phyloP scores from a whole-genome alignment of 148 eudicot species.

The Camellia japonica region DNA sequence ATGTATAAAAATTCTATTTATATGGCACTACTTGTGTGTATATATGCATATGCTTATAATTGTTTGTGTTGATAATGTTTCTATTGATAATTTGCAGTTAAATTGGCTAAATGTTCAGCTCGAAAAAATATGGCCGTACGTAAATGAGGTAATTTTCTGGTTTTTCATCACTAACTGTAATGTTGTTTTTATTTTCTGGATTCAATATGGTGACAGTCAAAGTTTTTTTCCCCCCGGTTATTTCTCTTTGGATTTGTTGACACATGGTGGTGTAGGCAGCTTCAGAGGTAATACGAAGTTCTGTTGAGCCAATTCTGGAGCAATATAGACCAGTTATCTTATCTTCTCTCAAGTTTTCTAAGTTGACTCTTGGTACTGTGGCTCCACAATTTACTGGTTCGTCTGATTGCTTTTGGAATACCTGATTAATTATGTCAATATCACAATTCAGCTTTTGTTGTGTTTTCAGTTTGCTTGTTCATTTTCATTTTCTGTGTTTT shows the following conservation, averaged over 20 bases:
- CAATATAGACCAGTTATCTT: constrained; percentile 70
- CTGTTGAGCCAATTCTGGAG: constrained; percentile 83
- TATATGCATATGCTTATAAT: background rate
- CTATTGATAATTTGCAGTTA: constrained; percentile 42
- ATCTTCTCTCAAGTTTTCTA: constrained; percentile 63
- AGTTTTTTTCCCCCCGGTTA: background rate
- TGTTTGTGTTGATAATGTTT: constrained; percentile 5
- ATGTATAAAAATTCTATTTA: too few relatives aligned
- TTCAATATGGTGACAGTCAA: background rate
- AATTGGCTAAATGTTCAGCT: constrained; percentile 76
- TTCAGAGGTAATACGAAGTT: constrained; percentile 67
- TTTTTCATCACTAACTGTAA: background rate
- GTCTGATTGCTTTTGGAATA: background rate
- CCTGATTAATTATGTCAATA: background rate
- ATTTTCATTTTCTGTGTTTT: too few relatives aligned
- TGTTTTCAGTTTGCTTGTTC: too few relatives aligned
- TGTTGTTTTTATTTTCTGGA: background rate
- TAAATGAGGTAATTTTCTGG: constrained; percentile 52
- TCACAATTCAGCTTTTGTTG: too few relatives aligned
- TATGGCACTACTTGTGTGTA: too few relatives aligned
- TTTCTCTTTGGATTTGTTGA: background rate
- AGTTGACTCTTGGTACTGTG: constrained; percentile 86
- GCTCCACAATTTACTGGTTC: constrained; percentile 89
- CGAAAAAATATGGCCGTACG: constrained; percentile 83
- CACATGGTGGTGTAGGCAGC: constrained; percentile 61